Percentiles rank a stretch among this genome's conserved stretches.
Evolutionary conservation across 441 rosid species (phyloP).

Genomic region (Croton laevigatus): DNA sequence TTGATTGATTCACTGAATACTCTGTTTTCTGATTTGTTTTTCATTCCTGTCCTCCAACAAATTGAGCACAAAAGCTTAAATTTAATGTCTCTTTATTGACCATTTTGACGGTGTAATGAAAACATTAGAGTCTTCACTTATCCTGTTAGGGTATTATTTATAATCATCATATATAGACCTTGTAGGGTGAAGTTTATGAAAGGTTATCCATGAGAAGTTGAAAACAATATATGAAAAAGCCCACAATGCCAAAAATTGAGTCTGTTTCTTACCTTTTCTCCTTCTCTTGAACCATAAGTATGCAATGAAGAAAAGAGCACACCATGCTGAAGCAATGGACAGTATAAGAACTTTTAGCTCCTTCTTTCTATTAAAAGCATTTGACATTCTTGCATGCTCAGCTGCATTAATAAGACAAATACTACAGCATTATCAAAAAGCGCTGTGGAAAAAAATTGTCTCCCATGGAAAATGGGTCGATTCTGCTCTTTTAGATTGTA

Average conservation of each 20-base stretch:
- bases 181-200: too few relatives aligned
- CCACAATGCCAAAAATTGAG: neutral
- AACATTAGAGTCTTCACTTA: neutral
- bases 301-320: neutral
- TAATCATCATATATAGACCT: too few relatives aligned
- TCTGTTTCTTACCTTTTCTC: constrained; percentile 2
- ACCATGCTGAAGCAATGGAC: constrained; percentile 14
- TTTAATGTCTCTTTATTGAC: too few relatives aligned
- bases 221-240: too few relatives aligned
- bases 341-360: constrained; percentile 3
- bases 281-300: constrained; percentile 10
- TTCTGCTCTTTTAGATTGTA: too few relatives aligned
- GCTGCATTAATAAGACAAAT: constrained; percentile 1
- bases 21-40: neutral
- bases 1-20: neutral
- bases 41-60: neutral
- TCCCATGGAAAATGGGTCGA: too few relatives aligned
- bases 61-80: neutral
- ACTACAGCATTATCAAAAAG: neutral
- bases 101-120: neutral
- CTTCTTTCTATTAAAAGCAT: neutral
- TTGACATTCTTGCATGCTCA: neutral
- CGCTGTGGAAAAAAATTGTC: neutral
- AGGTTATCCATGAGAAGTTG: too few relatives aligned
- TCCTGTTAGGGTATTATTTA: too few relatives aligned